These are phyloP conservation scores for Saxispiralis lemnorum DNA, from an alignment of 495 filamentous ascomycete genomes.

Conservation along the genomic window DNA sequence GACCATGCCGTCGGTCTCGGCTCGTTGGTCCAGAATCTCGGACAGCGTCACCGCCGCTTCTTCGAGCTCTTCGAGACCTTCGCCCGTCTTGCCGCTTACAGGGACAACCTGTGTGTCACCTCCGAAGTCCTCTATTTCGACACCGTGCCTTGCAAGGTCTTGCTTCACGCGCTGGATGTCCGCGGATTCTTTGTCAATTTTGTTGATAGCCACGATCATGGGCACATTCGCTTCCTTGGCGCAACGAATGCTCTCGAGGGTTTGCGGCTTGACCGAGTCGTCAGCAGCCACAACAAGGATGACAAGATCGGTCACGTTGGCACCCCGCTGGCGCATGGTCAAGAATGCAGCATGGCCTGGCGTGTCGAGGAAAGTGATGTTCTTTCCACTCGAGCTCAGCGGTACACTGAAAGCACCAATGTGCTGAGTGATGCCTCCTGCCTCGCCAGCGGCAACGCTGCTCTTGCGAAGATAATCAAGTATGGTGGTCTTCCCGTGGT, in stretches of 20 bases:
- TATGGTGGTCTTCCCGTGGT: conserved; percentile 96
- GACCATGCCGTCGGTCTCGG: conserved; percentile 53
- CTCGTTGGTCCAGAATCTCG: conserved; percentile 78
- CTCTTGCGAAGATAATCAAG: conserved; percentile 88
- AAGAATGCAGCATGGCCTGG: conserved; percentile 93
- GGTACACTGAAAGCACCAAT: conserved; percentile 95
- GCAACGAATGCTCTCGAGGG: conserved; percentile 89
- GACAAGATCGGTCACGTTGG: conserved; percentile 91
- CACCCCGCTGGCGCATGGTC: conserved; percentile 87
- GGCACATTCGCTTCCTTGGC: conserved; percentile 79
- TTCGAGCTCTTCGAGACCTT: conserved; percentile 82
- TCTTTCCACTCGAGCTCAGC: conserved; percentile 58
- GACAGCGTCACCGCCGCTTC: conserved; percentile 69
- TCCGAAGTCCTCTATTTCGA: conserved; percentile 88
- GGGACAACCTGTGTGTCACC: conserved; percentile 83
- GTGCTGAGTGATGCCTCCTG: conserved; percentile 96
- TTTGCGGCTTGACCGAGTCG: conserved; percentile 95
- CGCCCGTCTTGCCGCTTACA: conserved; percentile 84
- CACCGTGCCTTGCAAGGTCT: conserved; percentile 66
- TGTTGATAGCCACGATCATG: conserved; percentile 97
- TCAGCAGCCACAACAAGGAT: conserved; percentile 93
- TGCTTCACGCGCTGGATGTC: conserved; percentile 68
- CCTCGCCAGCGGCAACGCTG: conserved; percentile 73
- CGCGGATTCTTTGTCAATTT: conserved; percentile 74
- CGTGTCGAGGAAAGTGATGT: conserved; percentile 92